These are phyloP conservation scores for Apium graveolens DNA, from an alignment of 129 eudicot species.

Conservation along the genomic window DNA sequence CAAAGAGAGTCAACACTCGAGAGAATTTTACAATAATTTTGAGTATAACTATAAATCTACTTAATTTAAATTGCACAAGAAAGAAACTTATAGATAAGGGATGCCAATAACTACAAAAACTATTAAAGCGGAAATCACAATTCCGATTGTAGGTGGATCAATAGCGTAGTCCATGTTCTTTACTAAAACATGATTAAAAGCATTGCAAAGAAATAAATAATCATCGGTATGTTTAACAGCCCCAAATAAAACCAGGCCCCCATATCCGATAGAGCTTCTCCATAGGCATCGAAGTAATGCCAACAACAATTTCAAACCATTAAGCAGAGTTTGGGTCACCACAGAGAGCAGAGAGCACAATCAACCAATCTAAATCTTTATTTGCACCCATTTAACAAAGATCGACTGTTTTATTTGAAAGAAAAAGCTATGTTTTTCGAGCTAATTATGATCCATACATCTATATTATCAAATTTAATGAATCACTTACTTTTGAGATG, in stretches of 20 bases:
- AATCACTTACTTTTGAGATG: too few relatives aligned
- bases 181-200: constrained; percentile 50
- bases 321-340: too few relatives aligned
- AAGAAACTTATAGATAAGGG: constrained; percentile 76
- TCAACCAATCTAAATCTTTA: too few relatives aligned
- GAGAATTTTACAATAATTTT: too few relatives aligned
- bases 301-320: too few relatives aligned
- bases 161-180: constrained; percentile 33
- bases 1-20: background rate
- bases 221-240: constrained; percentile 66
- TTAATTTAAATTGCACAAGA: constrained; percentile 9
- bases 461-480: too few relatives aligned
- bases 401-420: too few relatives aligned
- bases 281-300: constrained; percentile 74
- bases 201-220: constrained; percentile 82
- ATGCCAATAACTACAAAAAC: constrained; percentile 80
- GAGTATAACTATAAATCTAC: too few relatives aligned
- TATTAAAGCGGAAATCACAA: constrained; percentile 59
- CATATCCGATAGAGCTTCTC: constrained; percentile 76
- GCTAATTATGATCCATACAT: too few relatives aligned
- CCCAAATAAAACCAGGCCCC: constrained; percentile 95
- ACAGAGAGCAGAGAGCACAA: too few relatives aligned
- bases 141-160: constrained; percentile 56
- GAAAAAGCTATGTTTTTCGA: too few relatives aligned
- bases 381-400: too few relatives aligned